Percentiles rank a stretch among this genome's conserved stretches.
Evolutionary conservation across 1,284 basidiomycete genomes (phyloP).

Genomic region (Hemileia vastatrix): DNA sequence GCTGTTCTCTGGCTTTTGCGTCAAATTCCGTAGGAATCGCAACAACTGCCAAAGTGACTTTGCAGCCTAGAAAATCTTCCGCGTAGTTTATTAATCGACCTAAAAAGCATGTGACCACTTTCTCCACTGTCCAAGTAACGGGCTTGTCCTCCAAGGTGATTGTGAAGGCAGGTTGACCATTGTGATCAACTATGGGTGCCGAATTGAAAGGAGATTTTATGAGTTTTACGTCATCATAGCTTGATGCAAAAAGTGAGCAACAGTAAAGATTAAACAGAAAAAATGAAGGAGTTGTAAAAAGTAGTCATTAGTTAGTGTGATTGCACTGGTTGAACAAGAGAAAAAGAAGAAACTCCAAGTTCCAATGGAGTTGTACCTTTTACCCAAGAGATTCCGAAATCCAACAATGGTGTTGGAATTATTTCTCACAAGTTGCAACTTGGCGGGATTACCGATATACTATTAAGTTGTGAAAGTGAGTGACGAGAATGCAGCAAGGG

Average conservation of each 20-base stretch:
- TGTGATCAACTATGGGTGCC: conserved; percentile 67
- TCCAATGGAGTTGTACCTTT: conserved; percentile 57
- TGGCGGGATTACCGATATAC: conserved; percentile 96
- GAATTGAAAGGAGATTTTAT: conserved; percentile 74
- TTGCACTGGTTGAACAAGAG: conserved; percentile 5
- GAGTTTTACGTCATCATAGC: conserved; percentile 51
- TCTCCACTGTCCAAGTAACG: conserved; percentile 64
- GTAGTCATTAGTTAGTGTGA: background rate
- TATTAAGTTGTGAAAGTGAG: conserved; percentile 40
- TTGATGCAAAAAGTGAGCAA: conserved; percentile 49
- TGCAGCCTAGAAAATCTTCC: conserved; percentile 77
- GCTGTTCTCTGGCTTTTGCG: conserved; percentile 40
- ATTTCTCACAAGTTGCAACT: conserved; percentile 90
- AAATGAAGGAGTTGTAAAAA: background rate
- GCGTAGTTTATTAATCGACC: conserved; percentile 75
- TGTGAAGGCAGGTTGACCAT: conserved; percentile 52
- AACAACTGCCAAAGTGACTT: conserved; percentile 72
- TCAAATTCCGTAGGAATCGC: conserved; percentile 55
- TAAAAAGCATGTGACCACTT: conserved; percentile 78
- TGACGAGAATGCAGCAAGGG: background rate
- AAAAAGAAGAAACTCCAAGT: background rate
- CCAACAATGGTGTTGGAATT: conserved; percentile 84
- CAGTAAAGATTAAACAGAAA: background rate
- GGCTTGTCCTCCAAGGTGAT: conserved; percentile 68
- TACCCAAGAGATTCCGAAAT: conserved; percentile 87